Base-by-base conservation (phyloP, 2,329 filamentous ascomycete species). In the Epichloe scottii region DNA sequence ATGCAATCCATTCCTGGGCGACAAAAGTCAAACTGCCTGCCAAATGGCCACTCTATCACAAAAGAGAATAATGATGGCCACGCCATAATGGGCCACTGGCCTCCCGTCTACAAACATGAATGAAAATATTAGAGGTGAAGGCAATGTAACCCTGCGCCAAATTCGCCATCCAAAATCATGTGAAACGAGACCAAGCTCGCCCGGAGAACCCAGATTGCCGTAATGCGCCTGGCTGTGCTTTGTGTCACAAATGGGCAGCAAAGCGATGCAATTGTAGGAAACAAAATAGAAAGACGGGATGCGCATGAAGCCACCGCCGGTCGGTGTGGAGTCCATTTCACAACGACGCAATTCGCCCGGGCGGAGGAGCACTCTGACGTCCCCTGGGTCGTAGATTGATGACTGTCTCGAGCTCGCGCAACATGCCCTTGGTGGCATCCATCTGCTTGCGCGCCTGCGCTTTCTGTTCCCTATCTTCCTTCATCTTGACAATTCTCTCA, bases 351-450 rank as follows among this genome's bases (percentile, higher is more conserved):
- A 71, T 63, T 40, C 48, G 40, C n/a, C 15, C 15, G 11, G 52
- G 38, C 5, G 62, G 54, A 2, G 65, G 65, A 12, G 64, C 62
- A 53, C 71, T 71, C 35, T 63, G 58, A 42, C 70, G 67, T 48
- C 57, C 66, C 55, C 62, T 64, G 6, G 73, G 73, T 26, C 73
- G 66, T 35, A 74, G 68, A 62, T 74, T 79, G 64, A 97, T 94
- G 54, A 98, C 81, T 57, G 87, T 91, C 71, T 96, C 89, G 53
- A 98, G 75, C 69, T 98, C 93, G 56, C 85, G 83, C 56, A 98
- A 77, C 88, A 98, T 95, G 59, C 85, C 88, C 42, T 83, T 87
- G 56, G 82, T 94, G 11, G 88, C 85, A 55, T 96, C 89, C 43
- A 81, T 73, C 62, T 85, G 85, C 59, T 90, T 87, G 51, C 82